A percentile compares a stretch with the other conserved stretches of the same genome.
phyloP scores from a whole-genome alignment of 805 yeast genomes.

The Hanseniaspora singularis region DNA sequence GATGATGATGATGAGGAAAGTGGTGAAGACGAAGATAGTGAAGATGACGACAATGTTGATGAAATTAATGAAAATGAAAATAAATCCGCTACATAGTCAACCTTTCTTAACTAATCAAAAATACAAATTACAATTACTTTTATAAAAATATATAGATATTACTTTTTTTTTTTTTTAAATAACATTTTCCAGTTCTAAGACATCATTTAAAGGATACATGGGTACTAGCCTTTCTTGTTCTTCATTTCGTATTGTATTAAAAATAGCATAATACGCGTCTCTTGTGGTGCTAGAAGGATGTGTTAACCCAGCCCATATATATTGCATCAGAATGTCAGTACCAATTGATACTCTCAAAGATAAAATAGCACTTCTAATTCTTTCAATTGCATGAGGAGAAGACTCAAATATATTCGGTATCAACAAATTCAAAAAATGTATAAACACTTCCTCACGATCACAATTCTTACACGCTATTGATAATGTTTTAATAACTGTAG shows the following conservation, averaged over 20 bases:
- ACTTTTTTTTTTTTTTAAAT: conserved; percentile 15
- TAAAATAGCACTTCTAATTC: conserved; percentile 71
- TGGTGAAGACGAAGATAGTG: neutral
- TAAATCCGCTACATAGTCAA: neutral
- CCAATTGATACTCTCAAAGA: conserved; percentile 65
- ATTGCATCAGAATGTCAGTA: conserved; percentile 58
- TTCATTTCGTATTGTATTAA: conserved; percentile 64
- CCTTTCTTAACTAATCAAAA: neutral
- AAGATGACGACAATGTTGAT: neutral
- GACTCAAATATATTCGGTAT: conserved; percentile 88
- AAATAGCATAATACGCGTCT: conserved; percentile 71
- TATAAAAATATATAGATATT: neutral
- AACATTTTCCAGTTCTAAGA: conserved; percentile 42
- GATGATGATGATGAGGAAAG: conserved; percentile 16
- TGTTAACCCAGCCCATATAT: conserved; percentile 77
- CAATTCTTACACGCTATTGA: conserved; percentile 67
- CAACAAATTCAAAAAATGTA: conserved; percentile 68
- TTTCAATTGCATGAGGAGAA: conserved; percentile 82
- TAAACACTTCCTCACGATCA: conserved; percentile 69
- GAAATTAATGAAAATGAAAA: neutral
- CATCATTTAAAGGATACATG: conserved; percentile 46
- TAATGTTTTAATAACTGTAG: conserved; percentile 71
- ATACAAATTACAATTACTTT: neutral
- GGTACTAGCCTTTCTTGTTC: conserved; percentile 70
- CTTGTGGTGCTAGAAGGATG: conserved; percentile 89